These are phyloP conservation scores for Solanum boliviense DNA, from an alignment of 257 asterid genomes.

Conservation along the genomic window DNA sequence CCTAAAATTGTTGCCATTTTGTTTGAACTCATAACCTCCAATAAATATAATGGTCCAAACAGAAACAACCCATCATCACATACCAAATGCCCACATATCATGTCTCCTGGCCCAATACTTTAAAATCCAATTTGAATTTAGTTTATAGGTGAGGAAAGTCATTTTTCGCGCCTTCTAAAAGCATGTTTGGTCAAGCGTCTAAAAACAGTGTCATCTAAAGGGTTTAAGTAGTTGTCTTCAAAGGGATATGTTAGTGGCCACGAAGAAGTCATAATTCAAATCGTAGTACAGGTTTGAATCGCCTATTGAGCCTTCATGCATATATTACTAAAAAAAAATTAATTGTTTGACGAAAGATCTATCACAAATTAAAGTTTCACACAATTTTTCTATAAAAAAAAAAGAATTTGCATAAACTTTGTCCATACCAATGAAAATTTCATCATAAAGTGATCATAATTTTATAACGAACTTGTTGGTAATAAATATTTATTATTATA, in stretches of 20 bases:
- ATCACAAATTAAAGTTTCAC: accelerated
- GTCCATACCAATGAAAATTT: neutral
- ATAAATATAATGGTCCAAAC: neutral
- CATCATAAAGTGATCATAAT: neutral
- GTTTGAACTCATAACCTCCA: neutral
- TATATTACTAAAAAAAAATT: no score
- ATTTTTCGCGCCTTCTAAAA: neutral
- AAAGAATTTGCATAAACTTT: neutral
- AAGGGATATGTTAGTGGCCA: neutral
- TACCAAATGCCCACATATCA: neutral
- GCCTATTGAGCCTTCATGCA: neutral
- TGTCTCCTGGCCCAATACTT: neutral
- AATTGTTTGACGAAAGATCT: neutral
- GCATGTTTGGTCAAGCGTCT: neutral
- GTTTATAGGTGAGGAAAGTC: neutral
- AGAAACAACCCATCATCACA: neutral
- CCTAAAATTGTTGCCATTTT: neutral
- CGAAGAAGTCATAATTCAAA: neutral
- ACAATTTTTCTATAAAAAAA: neutral
- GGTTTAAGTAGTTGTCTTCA: neutral
- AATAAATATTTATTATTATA: neutral
- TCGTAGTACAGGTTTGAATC: neutral
- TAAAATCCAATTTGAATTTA: neutral
- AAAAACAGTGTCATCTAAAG: neutral
- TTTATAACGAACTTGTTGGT: neutral